Evolutionary conservation across 371 early-diverging fungal genomes (phyloP), one percentile per base, ranked within the genome.

Genomic region (Mortierella sp.): DNA sequence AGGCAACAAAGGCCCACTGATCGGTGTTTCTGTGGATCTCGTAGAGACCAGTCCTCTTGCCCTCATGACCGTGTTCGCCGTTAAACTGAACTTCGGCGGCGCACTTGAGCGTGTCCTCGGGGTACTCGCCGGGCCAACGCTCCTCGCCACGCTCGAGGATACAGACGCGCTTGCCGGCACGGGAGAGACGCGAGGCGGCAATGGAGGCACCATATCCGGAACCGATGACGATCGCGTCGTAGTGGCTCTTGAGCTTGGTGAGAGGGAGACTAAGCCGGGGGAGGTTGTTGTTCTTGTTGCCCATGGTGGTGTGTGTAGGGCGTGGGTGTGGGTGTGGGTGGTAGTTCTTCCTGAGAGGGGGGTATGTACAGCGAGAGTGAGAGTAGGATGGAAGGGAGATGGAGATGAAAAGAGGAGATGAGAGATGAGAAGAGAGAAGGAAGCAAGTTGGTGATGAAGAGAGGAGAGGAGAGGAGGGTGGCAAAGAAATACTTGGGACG

Each of bases 121-220:
- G 81, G 49, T 64, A 81, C 41, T 81, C 81, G 28, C 81, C 81
- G 4, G 81, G 81, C 81, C 81, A 81, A n/a, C 78, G 76, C 54
- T 81, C 81, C 57, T 77, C 59, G 7, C 81, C 81, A 29, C 68
- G 63, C 55, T 81, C 81, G 37, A 81, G 72, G 29, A 81, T 63
- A 29, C 77, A 74, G 10, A 81, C 81, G 14, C 72, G 66, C 60
- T 79, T 76, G 21, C 79, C 79, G n/a, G 79, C 78, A 53, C 81
- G 71, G 13, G 81, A 48, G 40, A 81, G 71, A 47, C 81, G 71
- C 27, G 79, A 79, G 14, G 81, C 81, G 2, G 81, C 79, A 43
- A 81, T 81, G 0, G 71, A 63, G 31, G 80, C 81, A 57, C 81
- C 81, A 34, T 81, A 81, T 22, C 81, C 81, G 28, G 81, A 81